Percentiles rank a stretch among this genome's conserved stretches.
These are phyloP conservation scores for Aschersonia sp. DNA, from an alignment of 2,329 filamentous ascomycete species.

Conservation along the genomic window DNA sequence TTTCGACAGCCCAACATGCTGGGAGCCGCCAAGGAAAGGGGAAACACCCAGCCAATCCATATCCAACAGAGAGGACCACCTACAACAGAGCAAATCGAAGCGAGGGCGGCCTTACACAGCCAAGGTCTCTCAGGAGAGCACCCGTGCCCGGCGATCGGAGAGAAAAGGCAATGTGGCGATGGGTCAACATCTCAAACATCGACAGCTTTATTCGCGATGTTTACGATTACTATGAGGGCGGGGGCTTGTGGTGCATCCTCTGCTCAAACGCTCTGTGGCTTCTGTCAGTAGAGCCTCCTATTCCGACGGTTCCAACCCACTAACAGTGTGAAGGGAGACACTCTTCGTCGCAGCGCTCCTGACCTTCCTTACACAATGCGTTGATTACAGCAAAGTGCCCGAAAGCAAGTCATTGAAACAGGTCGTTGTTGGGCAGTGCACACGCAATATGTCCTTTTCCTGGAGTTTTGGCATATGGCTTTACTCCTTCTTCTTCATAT, in stretches of 20 bases:
- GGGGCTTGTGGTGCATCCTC: slow-evolving; percentile 75
- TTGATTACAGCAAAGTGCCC: slow-evolving; percentile 65
- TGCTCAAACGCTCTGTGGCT: slow-evolving; percentile 59
- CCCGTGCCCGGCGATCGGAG: slow-evolving; percentile 23
- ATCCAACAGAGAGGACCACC: background rate
- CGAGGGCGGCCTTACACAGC: slow-evolving; percentile 6
- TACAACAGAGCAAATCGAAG: slow-evolving; percentile 20
- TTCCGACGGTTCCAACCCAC: background rate
- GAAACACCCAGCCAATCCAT: background rate
- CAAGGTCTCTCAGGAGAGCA: slow-evolving; percentile 14
- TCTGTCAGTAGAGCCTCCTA: slow-evolving; percentile 36
- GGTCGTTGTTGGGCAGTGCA: slow-evolving; percentile 59
- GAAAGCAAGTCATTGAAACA: slow-evolving; percentile 43
- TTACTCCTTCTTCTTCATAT: slow-evolving; percentile 75
- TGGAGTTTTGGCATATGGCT: slow-evolving; percentile 74
- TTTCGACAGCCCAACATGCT: background rate
- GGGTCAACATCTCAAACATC: slow-evolving; percentile 81
- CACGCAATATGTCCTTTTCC: slow-evolving; percentile 55
- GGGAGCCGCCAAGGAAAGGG: background rate
- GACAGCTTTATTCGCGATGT: slow-evolving; percentile 77
- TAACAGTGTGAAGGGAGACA: slow-evolving; percentile 43
- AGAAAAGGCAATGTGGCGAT: slow-evolving; percentile 80
- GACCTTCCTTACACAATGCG: slow-evolving; percentile 73
- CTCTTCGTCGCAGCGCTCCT: slow-evolving; percentile 71
- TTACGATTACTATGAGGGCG: slow-evolving; percentile 73